Conservation (phyloP, 208 protist genomes). For the Sergeia podlipaevii region DNA sequence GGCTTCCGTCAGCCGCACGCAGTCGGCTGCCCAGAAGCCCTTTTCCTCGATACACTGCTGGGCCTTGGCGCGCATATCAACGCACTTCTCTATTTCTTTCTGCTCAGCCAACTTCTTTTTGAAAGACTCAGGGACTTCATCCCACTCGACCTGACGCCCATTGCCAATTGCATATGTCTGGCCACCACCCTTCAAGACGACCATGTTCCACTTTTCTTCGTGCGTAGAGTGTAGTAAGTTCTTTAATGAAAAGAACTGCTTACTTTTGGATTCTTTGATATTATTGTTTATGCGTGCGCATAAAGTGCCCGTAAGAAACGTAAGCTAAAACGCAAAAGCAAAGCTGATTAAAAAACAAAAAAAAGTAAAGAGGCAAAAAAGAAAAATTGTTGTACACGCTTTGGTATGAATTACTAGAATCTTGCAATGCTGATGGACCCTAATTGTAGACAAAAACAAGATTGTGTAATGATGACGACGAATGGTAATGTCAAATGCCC, state of each 20-base stretch:
- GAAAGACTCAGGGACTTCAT: constrained; percentile 71
- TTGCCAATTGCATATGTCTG: constrained; percentile 70
- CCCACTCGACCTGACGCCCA: constrained; percentile 72
- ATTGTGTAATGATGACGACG: too few relatives aligned
- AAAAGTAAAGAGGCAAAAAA: too few relatives aligned
- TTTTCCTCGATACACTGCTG: constrained; percentile 67
- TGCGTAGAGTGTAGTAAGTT: background rate
- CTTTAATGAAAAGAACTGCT: background rate
- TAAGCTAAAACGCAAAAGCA: too few relatives aligned
- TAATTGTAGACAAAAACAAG: too few relatives aligned
- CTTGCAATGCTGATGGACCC: too few relatives aligned
- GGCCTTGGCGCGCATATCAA: constrained; percentile 47
- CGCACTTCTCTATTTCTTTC: constrained; percentile 67
- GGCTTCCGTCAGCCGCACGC: constrained; percentile 55
- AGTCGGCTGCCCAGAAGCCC: constrained; percentile 65
- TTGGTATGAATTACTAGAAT: too few relatives aligned
- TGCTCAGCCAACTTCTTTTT: constrained; percentile 59
- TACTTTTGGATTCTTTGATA: too few relatives aligned
- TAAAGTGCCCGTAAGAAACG: too few relatives aligned
- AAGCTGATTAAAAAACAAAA: too few relatives aligned
- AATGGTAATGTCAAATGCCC: too few relatives aligned
- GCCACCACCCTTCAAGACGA: constrained; percentile 75
- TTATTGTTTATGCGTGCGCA: too few relatives aligned
- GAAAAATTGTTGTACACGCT: too few relatives aligned
- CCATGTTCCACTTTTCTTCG: constrained; percentile 25